Percentiles rank a stretch among this genome's conserved stretches.
These are phyloP conservation scores for Odonthalia washingtoniensis DNA, from an alignment of 31 red algal species.

Conservation along the genomic window DNA sequence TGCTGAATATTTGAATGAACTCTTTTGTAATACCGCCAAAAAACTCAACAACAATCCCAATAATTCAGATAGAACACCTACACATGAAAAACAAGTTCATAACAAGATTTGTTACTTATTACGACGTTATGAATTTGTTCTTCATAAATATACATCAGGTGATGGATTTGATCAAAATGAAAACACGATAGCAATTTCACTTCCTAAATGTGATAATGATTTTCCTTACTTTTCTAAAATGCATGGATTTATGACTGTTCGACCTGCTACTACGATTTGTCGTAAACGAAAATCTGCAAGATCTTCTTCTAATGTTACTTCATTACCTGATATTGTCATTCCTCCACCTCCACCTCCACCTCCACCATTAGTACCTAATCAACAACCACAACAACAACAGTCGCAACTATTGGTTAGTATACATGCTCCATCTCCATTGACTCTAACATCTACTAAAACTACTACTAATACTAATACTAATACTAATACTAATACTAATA, in stretches of 20 bases:
- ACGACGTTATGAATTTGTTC: neutral
- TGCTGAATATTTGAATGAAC: neutral
- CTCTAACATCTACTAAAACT: too few relatives aligned
- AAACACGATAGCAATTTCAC: neutral
- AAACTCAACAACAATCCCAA: too few relatives aligned
- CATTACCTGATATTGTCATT: too few relatives aligned
- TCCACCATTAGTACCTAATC: too few relatives aligned
- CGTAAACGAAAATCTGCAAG: neutral
- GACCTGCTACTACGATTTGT: neutral
- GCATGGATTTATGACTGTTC: neutral
- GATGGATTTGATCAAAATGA: neutral
- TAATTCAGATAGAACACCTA: neutral
- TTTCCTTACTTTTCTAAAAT: conserved; percentile 1
- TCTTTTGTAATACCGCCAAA: neutral
- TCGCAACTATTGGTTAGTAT: too few relatives aligned
- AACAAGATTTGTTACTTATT: neutral
- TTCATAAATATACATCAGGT: neutral
- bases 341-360: too few relatives aligned
- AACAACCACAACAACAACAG: too few relatives aligned
- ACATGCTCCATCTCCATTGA: too few relatives aligned
- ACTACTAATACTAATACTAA: too few relatives aligned
- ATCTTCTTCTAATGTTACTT: neutral
- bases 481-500: too few relatives aligned
- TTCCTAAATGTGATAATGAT: neutral
- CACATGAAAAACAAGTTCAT: neutral